Conservation (phyloP, 129 eudicot species). For the Helianthus tuberosus region DNA sequence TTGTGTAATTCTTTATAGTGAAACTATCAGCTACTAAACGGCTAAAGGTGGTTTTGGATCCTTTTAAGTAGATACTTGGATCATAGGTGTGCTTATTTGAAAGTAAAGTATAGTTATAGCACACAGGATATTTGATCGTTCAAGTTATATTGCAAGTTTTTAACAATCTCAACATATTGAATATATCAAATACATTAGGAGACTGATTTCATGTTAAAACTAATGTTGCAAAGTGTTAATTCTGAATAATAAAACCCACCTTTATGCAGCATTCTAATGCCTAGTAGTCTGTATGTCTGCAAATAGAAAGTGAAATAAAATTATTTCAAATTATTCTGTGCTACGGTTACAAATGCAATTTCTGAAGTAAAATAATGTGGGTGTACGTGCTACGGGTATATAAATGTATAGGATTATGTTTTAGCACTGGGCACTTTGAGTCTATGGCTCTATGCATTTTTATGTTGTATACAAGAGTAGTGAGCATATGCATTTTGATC, state of each 20-base stretch:
- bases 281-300: neutral
- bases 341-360: neutral
- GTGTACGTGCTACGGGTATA: neutral
- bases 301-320: constrained; percentile 12
- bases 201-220: neutral
- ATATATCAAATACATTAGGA: neutral
- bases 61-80: neutral
- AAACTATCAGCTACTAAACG: constrained; percentile 3
- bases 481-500: neutral
- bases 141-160: neutral
- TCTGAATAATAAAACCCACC: neutral
- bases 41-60: constrained; percentile 10
- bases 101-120: constrained; percentile 9
- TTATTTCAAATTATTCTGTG: neutral
- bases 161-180: neutral
- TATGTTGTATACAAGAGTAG: neutral
- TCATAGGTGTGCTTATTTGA: neutral
- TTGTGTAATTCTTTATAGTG: constrained; percentile 4
- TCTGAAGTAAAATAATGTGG: neutral
- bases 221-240: neutral
- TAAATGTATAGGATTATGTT: neutral
- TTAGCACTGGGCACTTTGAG: neutral
- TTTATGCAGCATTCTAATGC: constrained; percentile 3
- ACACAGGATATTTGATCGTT: neutral
- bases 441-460: neutral